phyloP scores from a whole-genome alignment of 1,139 yeast species.

The Suhomyces atakaporum region DNA sequence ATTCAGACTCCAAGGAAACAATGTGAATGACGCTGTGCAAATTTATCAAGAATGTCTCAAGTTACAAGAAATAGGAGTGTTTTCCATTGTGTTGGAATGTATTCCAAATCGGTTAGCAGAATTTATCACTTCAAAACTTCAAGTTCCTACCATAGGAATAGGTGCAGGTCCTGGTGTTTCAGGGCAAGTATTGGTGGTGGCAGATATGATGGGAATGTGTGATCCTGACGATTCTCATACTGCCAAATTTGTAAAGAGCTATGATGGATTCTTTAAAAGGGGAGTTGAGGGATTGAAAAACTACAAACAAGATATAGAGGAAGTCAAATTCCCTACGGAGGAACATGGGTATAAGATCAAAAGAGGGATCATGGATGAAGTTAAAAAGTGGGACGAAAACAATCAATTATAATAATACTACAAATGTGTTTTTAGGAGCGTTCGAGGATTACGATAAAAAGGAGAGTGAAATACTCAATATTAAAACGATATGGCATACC shows the following conservation, averaged over 20 bases:
- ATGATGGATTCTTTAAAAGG: slow-evolving; percentile 51
- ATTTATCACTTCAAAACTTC: slow-evolving; percentile 57
- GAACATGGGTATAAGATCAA: slow-evolving; percentile 73
- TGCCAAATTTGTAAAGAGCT: slow-evolving; percentile 80
- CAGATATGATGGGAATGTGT: slow-evolving; percentile 79
- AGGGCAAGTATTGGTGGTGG: slow-evolving; percentile 89
- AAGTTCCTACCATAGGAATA: slow-evolving; percentile 88
- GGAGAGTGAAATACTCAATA: too few relatives aligned
- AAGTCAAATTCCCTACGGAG: slow-evolving; percentile 58
- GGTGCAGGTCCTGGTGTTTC: slow-evolving; percentile 88
- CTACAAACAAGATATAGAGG: slow-evolving; percentile 62
- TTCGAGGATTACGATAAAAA: too few relatives aligned
- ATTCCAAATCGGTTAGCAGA: slow-evolving; percentile 77
- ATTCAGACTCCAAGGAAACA: slow-evolving; percentile 80
- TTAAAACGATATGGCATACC: too few relatives aligned
- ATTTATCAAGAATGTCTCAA: slow-evolving; percentile 68
- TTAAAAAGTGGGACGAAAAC: slow-evolving; percentile 30
- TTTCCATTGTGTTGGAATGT: slow-evolving; percentile 78
- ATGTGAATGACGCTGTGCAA: slow-evolving; percentile 54
- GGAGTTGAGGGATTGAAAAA: slow-evolving; percentile 54
- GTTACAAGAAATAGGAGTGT: slow-evolving; percentile 77
- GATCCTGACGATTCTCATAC: slow-evolving; percentile 45
- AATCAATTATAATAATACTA: too few relatives aligned
- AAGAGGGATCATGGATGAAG: slow-evolving; percentile 59
- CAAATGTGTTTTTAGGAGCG: too few relatives aligned